phyloP scores from a whole-genome alignment of 805 yeast genomes.

The Nematodospora valgi region DNA sequence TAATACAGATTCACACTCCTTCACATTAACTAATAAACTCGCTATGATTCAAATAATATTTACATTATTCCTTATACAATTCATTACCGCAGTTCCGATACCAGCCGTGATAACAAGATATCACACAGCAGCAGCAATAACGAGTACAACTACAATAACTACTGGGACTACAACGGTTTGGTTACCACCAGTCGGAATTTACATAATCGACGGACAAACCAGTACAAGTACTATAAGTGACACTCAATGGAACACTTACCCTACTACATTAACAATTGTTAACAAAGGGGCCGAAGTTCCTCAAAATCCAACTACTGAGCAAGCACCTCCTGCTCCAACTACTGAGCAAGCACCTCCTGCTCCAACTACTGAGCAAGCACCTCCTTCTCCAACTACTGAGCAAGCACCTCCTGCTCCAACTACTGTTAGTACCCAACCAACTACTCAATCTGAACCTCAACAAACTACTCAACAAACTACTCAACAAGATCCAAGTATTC shows the following conservation, averaged over 20 bases:
- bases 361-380: constrained; percentile 12
- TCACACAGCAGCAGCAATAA: constrained; percentile 55
- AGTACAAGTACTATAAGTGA: constrained; percentile 44
- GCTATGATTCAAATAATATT: constrained; percentile 8
- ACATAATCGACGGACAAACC: constrained; percentile 47
- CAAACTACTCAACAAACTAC: constrained; percentile 1
- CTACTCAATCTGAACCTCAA: constrained; percentile 4
- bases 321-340: constrained; percentile 10
- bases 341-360: constrained; percentile 12
- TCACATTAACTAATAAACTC: background rate
- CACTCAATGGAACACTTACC: constrained; percentile 30
- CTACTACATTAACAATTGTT: constrained; percentile 25
- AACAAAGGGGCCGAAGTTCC: constrained; percentile 15
- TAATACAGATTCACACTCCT: constrained; percentile 1
- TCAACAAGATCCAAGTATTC: too few relatives aligned
- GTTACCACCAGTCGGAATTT: constrained; percentile 51
- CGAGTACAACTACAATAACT: constrained; percentile 37
- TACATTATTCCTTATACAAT: constrained; percentile 14
- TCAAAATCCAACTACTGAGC: constrained; percentile 11
- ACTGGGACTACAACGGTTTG: constrained; percentile 49
- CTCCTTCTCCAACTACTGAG: constrained; percentile 12
- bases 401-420: constrained; percentile 21
- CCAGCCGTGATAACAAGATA: constrained; percentile 47
- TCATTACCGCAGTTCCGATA: constrained; percentile 31
- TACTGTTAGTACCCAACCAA: constrained; percentile 9